Conservation (phyloP, 192 early-diverging fungal genomes). For the Linnemannia hyalina region DNA sequence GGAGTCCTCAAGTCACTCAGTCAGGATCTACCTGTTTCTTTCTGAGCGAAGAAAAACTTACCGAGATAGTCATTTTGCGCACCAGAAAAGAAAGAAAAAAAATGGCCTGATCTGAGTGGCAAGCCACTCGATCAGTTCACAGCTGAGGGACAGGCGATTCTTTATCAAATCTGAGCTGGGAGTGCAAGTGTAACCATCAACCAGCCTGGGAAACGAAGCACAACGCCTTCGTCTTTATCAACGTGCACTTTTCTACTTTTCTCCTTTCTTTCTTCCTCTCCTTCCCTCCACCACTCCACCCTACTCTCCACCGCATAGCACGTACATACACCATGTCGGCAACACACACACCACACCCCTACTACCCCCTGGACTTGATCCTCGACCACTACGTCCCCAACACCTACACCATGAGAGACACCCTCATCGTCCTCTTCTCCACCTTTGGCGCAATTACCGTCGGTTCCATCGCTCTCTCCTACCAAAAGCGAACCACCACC, state of each 20-base stretch:
- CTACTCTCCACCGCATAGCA: neutral
- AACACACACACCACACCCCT: slow-evolving; percentile 48
- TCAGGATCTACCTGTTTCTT: neutral
- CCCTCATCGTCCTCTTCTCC: slow-evolving; percentile 48
- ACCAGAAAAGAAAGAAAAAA: neutral
- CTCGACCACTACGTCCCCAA: slow-evolving; percentile 64
- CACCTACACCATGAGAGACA: slow-evolving; percentile 31
- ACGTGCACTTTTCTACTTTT: neutral
- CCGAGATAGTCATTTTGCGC: neutral
- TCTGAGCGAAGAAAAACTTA: neutral
- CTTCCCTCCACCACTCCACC: neutral
- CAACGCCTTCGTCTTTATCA: neutral
- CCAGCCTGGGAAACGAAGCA: neutral
- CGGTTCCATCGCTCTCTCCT: slow-evolving; percentile 22
- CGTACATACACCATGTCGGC: neutral
- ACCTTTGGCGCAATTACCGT: slow-evolving; percentile 45
- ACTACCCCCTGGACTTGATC: slow-evolving; percentile 56
- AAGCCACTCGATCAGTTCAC: neutral
- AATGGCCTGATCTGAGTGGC: slow-evolving; percentile 7
- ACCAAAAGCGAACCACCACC: slow-evolving; percentile 37
- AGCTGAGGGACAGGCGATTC: neutral
- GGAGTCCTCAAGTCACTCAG: neutral
- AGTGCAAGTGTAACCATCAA: neutral
- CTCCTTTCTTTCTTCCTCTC: neutral
- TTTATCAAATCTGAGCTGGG: neutral